These are phyloP conservation scores for Naganishia friedmannii DNA, from an alignment of 768 basidiomycete genomes.

Conservation along the genomic window DNA sequence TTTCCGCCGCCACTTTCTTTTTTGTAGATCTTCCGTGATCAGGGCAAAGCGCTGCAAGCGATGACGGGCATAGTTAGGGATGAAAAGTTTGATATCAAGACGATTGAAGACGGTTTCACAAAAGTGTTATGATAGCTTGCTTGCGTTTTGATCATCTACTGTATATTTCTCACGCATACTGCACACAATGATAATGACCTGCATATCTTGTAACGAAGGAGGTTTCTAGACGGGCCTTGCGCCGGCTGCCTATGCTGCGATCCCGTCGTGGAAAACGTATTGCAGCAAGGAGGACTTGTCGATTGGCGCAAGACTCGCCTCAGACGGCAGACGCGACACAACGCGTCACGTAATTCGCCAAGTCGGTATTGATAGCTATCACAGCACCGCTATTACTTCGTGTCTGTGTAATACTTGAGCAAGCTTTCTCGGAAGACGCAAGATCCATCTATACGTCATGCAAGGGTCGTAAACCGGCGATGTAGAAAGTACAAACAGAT, in stretches of 20 bases:
- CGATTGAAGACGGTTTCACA: constrained; percentile 24
- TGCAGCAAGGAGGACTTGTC: too few species aligned
- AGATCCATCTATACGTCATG: not conserved
- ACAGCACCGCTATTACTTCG: too few species aligned
- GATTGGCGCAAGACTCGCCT: too few species aligned
- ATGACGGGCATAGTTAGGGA: constrained; percentile 22
- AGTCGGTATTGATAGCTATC: too few species aligned
- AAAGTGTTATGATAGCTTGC: constrained; percentile 8
- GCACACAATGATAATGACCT: not conserved
- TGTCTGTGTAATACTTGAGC: not conserved
- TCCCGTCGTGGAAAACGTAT: too few species aligned
- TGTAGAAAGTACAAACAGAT: constrained; percentile 1
- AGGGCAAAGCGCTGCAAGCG: constrained; percentile 27
- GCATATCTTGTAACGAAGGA: not conserved
- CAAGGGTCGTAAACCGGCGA: not conserved
- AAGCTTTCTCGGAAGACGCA: not conserved
- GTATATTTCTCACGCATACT: not conserved
- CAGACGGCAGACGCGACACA: too few species aligned
- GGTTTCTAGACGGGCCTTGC: too few species aligned
- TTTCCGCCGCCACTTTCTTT: not conserved
- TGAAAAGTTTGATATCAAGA: constrained; percentile 28
- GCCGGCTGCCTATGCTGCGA: too few species aligned
- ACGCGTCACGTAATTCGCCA: too few species aligned
- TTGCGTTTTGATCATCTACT: not conserved
- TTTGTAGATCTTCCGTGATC: constrained; percentile 26